phyloP scores from a whole-genome alignment of 2,329 filamentous ascomycete species.

The Botrytis elliptica region DNA sequence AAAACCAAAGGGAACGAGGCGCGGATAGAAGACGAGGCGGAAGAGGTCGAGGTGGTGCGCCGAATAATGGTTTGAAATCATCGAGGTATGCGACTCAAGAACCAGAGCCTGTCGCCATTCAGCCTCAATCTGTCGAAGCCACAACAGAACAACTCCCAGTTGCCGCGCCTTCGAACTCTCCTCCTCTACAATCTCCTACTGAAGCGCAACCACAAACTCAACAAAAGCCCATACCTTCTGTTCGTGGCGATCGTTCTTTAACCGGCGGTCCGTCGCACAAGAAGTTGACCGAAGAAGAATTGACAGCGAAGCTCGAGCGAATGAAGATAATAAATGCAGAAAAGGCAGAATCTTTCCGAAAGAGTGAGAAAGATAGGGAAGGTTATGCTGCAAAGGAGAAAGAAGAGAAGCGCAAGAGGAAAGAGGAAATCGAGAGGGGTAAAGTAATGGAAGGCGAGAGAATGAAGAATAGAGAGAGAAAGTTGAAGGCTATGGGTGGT shows the following conservation, averaged over 20 bases:
- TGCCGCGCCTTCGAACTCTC: slow-evolving; percentile 1
- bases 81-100: slow-evolving; percentile 31
- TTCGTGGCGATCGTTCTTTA: slow-evolving; percentile 53
- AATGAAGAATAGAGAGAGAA: slow-evolving; percentile 39
- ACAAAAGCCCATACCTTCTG: slow-evolving; percentile 42
- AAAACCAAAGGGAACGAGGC: slow-evolving; percentile 22
- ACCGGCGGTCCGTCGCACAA: slow-evolving; percentile 54
- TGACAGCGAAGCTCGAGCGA: slow-evolving; percentile 58
- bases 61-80: slow-evolving; percentile 27
- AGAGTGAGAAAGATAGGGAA: slow-evolving; percentile 66
- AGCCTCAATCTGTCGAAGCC: neutral
- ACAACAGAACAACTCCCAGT: neutral
- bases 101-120: neutral
- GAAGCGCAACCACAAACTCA: slow-evolving; percentile 20
- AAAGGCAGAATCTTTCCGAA: slow-evolving; percentile 58
- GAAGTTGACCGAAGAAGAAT: slow-evolving; percentile 64
- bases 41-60: slow-evolving; percentile 21
- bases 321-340: slow-evolving; percentile 62
- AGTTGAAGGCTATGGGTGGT: slow-evolving; percentile 38
- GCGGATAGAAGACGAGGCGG: slow-evolving; percentile 22
- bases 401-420: slow-evolving; percentile 52
- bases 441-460: slow-evolving; percentile 40
- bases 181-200: neutral
- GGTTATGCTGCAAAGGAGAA: slow-evolving; percentile 64
- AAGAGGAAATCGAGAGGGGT: slow-evolving; percentile 35